Base-by-base conservation (phyloP, 2,329 filamentous ascomycete genomes). In the Diatrype stigma region DNA sequence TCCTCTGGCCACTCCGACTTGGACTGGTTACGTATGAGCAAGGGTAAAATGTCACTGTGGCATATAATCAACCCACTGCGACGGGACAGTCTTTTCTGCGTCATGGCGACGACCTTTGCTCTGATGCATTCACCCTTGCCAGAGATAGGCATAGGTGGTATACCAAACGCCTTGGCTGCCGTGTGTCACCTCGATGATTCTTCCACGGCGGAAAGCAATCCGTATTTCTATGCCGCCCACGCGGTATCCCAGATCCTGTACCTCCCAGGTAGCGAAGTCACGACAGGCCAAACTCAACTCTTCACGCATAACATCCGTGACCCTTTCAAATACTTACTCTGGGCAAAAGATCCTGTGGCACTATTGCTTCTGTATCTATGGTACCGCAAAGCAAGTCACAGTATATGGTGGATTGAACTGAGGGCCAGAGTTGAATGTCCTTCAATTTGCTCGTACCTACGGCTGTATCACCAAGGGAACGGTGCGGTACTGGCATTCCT, bases 321-420 rank as follows among this genome's bases (percentile, higher is more conserved):
- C 0, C 2, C 48, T 5, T 75, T 74, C 40, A 55, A 69, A 53
- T 22, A 35, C 0, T 49, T 73, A 22, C 61, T 75, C 0, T 52
- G 34, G 12, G 16, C 47, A 3, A 71, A 50, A 12, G 71, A 75
- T 34, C 66, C 73, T 2, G 53, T 67, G 0, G 70, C 73, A 1
- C 63, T 76, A 0, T 40, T 74, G 46, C 35, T 76, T 34, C 54
- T 76, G 0, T 73, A 72, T 54, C 50, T 74, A 3, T 76, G 72
- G 73, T 76, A 74, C 44, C 58, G 61, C 19, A 74, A 73, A 57
- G 63, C 65, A 49, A 46, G 71, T 34, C 63, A 63, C 16, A 63
- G 63, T 58, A 66, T 74, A 53, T 76, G 73, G 73, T 76, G 71
- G 70, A 67, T 76, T 52, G 66, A 66, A 19, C 61, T 74, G 1